Base-by-base conservation (phyloP, 495 filamentous ascomycete species). In the Penicillium fimorum region DNA sequence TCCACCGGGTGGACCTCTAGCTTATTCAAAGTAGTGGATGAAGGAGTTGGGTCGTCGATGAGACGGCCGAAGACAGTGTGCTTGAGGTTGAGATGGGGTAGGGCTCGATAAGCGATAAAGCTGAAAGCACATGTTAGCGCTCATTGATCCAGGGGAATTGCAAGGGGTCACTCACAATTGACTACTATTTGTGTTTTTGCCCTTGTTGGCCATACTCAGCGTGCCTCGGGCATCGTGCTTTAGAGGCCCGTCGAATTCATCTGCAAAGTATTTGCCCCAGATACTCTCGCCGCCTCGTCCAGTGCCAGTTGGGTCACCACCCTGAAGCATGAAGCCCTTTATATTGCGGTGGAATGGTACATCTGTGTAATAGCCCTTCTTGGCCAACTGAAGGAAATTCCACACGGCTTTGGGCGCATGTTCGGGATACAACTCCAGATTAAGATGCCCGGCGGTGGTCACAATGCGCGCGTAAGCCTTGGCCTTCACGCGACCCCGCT, bases 251-350 rank as follows among this genome's bases (percentile, higher is more conserved):
- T 96, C 91, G 50, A 96, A 87, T 65, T 98, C 95, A 70, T 98
- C 94, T 29, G 86, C 77, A 66, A 98, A 98, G 56, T 87, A 87
- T 71, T 91, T 92, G 43, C 87, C 87, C 94, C 94, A 97, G 54
- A 92, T 81, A 63, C 86, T 91, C 40, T 82, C 76, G 0, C 94
- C 94, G n/a, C 93, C 93, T 37, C 88, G 79, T 9, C 94, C 94
- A 1, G 91, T 95, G 0, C 79, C 79, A 2, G 79, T 76, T 3
- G 80, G 80, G 53, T 82, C 80, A 13, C 94, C 94, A 52, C 95
- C 95, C 67, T 99, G 94, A 55, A 97, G 89, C 94, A 99, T 99
- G 71, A 99, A 99, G 57, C 89, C 91, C 25, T 82, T 82, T 64
- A 99, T 96, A 67, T 91, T 95, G 48, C 94, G 85, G 70, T 99